Evolutionary conservation across 345 rosid genomes (phyloP).

Genomic region (Acer negundo): DNA sequence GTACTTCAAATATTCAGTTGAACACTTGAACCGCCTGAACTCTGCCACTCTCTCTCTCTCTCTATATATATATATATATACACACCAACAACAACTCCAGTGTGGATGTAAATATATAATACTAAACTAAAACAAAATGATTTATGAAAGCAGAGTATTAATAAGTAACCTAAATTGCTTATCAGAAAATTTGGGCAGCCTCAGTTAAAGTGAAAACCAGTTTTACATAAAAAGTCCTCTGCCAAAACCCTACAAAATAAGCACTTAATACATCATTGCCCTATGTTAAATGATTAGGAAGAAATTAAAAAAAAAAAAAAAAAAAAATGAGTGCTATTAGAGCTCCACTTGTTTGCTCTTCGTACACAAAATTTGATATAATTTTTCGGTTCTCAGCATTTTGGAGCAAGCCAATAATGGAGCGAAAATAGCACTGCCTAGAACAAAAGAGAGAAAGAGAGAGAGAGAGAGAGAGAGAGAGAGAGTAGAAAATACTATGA

Average conservation of each 20-base stretch:
- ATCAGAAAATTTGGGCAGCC: constrained; percentile 36
- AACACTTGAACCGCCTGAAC: constrained; percentile 20
- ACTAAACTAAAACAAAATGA: neutral
- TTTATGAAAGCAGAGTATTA: neutral
- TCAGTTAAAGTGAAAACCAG: constrained; percentile 24
- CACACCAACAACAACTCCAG: too few relatives aligned
- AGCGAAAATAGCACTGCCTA: constrained; percentile 66
- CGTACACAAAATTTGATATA: neutral
- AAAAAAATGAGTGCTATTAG: constrained; percentile 48
- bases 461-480: too few relatives aligned
- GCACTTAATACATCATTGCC: constrained; percentile 30
- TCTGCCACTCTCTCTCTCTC: constrained; percentile 7
- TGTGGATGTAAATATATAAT: neutral
- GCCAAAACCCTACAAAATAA: constrained; percentile 26
- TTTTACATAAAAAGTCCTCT: constrained; percentile 33
- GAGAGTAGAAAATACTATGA: constrained; percentile 18
- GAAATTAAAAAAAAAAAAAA: neutral
- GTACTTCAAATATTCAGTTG: constrained; percentile 16
- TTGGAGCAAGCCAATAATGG: constrained; percentile 35
- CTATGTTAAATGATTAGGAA: constrained; percentile 36
- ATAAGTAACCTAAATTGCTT: constrained; percentile 18
- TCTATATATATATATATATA: too few relatives aligned
- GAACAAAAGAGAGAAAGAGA: constrained; percentile 14
- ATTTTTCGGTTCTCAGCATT: neutral
- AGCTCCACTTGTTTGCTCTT: constrained; percentile 44